A percentile compares a stretch with the other conserved stretches of the same genome.
Conservation (phyloP, 2,329 filamentous ascomycete genomes). For the Myriosclerotinia scirpicola region DNA sequence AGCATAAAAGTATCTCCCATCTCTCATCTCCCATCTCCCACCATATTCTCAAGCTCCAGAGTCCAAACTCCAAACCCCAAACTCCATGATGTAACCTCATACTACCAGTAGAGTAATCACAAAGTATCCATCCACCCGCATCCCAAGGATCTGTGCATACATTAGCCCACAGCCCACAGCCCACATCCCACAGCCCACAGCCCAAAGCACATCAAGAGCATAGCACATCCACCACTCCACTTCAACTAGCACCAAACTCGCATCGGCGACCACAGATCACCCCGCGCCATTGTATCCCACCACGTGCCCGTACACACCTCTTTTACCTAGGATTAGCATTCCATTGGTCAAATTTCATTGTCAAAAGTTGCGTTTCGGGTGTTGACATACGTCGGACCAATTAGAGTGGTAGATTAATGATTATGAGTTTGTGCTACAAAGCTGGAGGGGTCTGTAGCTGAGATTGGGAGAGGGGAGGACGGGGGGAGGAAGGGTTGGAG, state of each 20-base stretch:
- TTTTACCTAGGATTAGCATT: background rate
- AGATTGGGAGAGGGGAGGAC: background rate
- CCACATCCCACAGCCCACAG: no score
- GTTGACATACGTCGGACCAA: background rate
- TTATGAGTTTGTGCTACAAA: background rate
- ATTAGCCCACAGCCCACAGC: background rate
- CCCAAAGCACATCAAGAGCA: no score
- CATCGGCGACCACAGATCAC: constrained; percentile 17
- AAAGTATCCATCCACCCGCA: no score
- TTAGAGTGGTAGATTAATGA: background rate
- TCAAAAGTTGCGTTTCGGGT: background rate
- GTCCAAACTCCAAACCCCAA: no score
- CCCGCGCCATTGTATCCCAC: background rate
- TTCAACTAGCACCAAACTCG: no score
- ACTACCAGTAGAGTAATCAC: no score
- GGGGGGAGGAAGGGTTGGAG: no score
- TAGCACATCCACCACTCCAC: no score
- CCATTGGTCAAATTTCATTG: background rate
- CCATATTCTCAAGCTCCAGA: no score
- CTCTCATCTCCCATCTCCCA: background rate
- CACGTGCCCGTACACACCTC: background rate
- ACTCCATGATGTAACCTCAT: background rate
- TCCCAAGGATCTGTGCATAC: background rate
- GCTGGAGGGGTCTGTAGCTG: background rate
- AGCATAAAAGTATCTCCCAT: background rate